Evolutionary conservation across 768 basidiomycete genomes (phyloP).

Genomic region (Cystoderma amianthinum): DNA sequence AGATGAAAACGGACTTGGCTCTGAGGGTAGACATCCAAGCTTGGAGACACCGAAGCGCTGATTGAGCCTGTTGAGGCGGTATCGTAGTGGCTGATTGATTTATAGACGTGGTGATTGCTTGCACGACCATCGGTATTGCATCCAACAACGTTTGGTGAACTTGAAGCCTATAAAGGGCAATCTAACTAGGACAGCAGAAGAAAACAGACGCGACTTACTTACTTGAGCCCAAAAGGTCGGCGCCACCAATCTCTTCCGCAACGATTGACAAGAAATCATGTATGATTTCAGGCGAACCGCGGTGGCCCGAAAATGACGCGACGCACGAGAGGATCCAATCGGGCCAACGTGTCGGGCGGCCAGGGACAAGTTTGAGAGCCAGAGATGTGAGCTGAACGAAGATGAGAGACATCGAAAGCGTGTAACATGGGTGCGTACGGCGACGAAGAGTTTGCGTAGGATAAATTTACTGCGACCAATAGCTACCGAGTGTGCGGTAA

Average conservation of each 20-base stretch:
- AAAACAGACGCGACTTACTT: slow-evolving; percentile 43
- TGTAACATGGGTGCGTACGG: slow-evolving; percentile 40
- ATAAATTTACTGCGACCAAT: slow-evolving; percentile 61
- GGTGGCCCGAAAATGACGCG: slow-evolving; percentile 50
- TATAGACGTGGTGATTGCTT: slow-evolving; percentile 58
- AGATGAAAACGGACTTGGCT: slow-evolving; percentile 43
- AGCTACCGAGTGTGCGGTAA: slow-evolving; percentile 60
- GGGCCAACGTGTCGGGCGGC: slow-evolving; percentile 57
- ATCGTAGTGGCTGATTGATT: slow-evolving; percentile 23
- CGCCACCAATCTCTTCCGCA: slow-evolving; percentile 73
- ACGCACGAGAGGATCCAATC: slow-evolving; percentile 70
- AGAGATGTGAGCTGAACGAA: slow-evolving; percentile 51
- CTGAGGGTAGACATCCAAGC: slow-evolving; percentile 75
- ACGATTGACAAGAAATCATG: slow-evolving; percentile 79
- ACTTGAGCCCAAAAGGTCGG: slow-evolving; percentile 67
- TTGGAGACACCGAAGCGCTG: slow-evolving; percentile 75
- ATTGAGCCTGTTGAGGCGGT: slow-evolving; percentile 44
- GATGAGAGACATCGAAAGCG: slow-evolving; percentile 5
- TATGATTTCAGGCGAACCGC: slow-evolving; percentile 51
- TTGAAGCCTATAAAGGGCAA: slow-evolving; percentile 38
- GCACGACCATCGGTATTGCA: slow-evolving; percentile 64
- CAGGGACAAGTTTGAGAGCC: slow-evolving; percentile 63
- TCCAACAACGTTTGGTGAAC: slow-evolving; percentile 61
- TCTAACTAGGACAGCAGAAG: slow-evolving; percentile 1
- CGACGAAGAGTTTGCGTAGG: slow-evolving; percentile 81